Evolutionary conservation across 176 grass and related monocot species (phyloP), one percentile per base, ranked within the genome.

Genomic region (Pontederia crassipes): DNA sequence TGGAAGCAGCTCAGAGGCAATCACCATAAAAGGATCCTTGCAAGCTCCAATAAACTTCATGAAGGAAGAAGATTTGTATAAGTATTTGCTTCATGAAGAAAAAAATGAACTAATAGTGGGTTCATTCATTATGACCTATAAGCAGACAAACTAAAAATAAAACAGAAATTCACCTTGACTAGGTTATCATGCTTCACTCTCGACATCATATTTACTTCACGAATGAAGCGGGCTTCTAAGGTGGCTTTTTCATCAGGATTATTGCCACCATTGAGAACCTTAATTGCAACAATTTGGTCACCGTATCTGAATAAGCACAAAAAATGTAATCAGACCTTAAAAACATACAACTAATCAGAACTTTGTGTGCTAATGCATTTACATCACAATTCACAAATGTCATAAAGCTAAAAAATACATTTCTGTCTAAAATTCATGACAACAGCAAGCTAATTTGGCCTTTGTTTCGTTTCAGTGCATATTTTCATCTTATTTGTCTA

Each of bases 191-290:
- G 81, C 56, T 84, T 78, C 24, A 84, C 81, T 75, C 68, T 84
- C 11, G 81, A 70, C 81, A 84, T 78, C 81, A 84, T 84, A 65
- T 74, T 84, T 58, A 84, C 75, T 79, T 78, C 75, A 66, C 81
- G 63, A 75, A 84, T 75, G 69, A 84, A 84, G 53, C 75, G 75
- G 32, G 71, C 64, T 68, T 79, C 64, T 49, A 84, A 17, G 50
- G 67, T 49, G 20, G 61, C 70, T 52, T 76, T 79, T 49, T 75
- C 75, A 51, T 83, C 80, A 49, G 62, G 57, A n/a, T 75, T 78
- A 45, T 46, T 66, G 59, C 75, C 81, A 74, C 75, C 45, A 69
- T 79, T 84, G 32, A 84, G 59, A 49, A 84, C 65, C 75, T 84
- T 84, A 49, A 84, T 75, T 59, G 81, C 81, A 9, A 84, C 75